phyloP scores from a whole-genome alignment of 176 grass and related monocot genomes.

The Alopecurus myosuroides region DNA sequence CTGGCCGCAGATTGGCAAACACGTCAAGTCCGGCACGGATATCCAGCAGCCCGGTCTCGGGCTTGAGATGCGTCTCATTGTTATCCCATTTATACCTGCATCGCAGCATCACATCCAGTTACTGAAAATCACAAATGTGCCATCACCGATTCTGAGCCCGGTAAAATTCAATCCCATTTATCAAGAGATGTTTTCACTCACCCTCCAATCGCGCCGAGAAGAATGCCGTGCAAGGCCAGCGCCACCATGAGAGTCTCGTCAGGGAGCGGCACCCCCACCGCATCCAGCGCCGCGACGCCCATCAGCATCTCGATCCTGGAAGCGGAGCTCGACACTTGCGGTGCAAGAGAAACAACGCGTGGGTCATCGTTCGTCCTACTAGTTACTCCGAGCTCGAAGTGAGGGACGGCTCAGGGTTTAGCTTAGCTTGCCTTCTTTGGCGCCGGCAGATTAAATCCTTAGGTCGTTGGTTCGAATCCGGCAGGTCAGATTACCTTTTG shows the following conservation, averaged over 20 bases:
- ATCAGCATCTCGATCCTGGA: constrained; percentile 72
- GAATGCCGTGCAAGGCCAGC: constrained; percentile 54
- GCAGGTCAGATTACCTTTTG: no score
- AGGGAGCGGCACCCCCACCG: constrained; percentile 60
- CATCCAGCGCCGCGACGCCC: constrained; percentile 70
- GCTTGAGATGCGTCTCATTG: constrained; percentile 92
- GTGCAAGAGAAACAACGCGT: background rate
- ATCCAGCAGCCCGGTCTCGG: constrained; percentile 86
- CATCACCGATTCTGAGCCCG: background rate
- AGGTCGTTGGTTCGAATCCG: no score
- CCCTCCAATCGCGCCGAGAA: constrained; percentile 77
- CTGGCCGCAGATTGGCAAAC: constrained; percentile 82
- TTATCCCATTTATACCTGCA: constrained; percentile 92
- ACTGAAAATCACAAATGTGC: background rate
- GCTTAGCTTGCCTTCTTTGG: constrained; percentile 57
- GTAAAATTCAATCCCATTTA: background rate
- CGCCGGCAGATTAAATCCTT: no score
- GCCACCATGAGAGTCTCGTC: constrained; percentile 62
- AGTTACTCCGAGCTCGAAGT: background rate
- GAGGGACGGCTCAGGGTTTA: background rate
- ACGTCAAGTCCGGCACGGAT: constrained; percentile 61
- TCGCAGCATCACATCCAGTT: background rate
- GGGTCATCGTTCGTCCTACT: background rate
- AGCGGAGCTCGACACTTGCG: constrained; percentile 43
- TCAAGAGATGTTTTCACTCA: constrained; percentile 25